Conservation (phyloP, 495 filamentous ascomycete species). For the Talaromyces nanjingensis region DNA sequence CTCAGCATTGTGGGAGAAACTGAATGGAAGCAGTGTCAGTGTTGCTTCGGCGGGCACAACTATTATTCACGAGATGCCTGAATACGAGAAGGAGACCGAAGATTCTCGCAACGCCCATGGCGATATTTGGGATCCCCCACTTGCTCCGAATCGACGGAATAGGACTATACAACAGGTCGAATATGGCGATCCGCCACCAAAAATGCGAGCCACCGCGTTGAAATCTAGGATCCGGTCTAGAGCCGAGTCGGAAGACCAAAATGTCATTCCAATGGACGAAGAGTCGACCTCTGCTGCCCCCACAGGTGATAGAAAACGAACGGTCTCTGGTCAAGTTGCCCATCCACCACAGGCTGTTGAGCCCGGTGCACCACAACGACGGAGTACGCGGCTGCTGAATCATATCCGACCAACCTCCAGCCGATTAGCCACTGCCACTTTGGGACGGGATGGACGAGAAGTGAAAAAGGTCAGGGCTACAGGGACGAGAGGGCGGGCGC, state of each 20-base stretch:
- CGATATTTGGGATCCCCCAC: slow-evolving; percentile 52
- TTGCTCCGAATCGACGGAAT: slow-evolving; percentile 58
- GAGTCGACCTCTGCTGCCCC: slow-evolving; percentile 27
- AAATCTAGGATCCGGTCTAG: slow-evolving; percentile 42
- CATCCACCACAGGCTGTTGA: slow-evolving; percentile 50
- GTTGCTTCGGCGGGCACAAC: slow-evolving; percentile 25
- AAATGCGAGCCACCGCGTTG: slow-evolving; percentile 50
- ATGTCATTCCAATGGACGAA: slow-evolving; percentile 26
- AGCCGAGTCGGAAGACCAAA: slow-evolving; percentile 42
- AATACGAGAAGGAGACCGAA: slow-evolving; percentile 35
- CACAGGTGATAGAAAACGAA: slow-evolving; percentile 66
- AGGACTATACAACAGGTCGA: slow-evolving; percentile 50
- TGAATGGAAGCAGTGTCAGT: slow-evolving; percentile 43
- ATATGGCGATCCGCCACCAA: slow-evolving; percentile 56
- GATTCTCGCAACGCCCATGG: slow-evolving; percentile 35
- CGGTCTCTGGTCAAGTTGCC: slow-evolving; percentile 73
- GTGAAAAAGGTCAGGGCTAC: slow-evolving; percentile 71
- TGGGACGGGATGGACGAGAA: slow-evolving; percentile 60
- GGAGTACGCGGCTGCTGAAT: slow-evolving; percentile 74
- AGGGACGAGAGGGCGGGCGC: slow-evolving; percentile 45
- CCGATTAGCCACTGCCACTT: slow-evolving; percentile 42
- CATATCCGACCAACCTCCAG: slow-evolving; percentile 57
- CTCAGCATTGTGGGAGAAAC: slow-evolving; percentile 50
- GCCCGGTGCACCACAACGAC: slow-evolving; percentile 63
- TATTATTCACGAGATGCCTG: slow-evolving; percentile 32